These are phyloP conservation scores for Rhypophila decipiens DNA, from an alignment of 495 filamentous ascomycete species.

Conservation along the genomic window DNA sequence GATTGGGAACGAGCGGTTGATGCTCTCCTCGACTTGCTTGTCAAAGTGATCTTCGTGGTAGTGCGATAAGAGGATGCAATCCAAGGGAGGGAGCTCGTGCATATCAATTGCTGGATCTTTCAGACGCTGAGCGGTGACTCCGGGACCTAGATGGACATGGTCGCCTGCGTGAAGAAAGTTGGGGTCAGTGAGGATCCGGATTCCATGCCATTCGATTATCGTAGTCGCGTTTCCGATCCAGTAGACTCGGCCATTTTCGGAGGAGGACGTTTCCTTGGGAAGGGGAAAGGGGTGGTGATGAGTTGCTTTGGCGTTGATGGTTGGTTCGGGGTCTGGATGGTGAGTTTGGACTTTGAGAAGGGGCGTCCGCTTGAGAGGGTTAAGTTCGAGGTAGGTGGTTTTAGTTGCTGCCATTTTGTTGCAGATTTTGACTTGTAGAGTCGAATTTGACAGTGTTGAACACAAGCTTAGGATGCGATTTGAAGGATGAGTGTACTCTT, in stretches of 20 bases:
- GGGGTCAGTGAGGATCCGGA: slow-evolving; percentile 62
- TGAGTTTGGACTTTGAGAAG: slow-evolving; percentile 14
- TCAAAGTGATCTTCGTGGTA: slow-evolving; percentile 68
- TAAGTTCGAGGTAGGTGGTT: neutral
- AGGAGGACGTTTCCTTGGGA: neutral
- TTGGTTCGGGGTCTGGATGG: slow-evolving; percentile 5
- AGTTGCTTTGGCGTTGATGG: slow-evolving; percentile 8
- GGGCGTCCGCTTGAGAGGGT: neutral
- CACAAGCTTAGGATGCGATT: too few relatives aligned
- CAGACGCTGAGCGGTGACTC: slow-evolving; percentile 44
- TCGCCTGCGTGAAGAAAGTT: slow-evolving; percentile 68
- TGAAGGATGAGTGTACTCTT: too few relatives aligned
- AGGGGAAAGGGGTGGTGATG: slow-evolving; percentile 11
- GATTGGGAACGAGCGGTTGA: slow-evolving; percentile 55
- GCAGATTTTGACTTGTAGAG: too few relatives aligned
- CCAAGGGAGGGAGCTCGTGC: slow-evolving; percentile 53
- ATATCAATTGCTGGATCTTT: slow-evolving; percentile 58
- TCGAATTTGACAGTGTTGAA: too few relatives aligned
- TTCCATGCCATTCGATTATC: slow-evolving; percentile 56
- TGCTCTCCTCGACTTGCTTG: slow-evolving; percentile 49
- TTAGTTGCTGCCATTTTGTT: too few relatives aligned
- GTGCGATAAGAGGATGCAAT: slow-evolving; percentile 57
- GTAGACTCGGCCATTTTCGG: slow-evolving; percentile 25
- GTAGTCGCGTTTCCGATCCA: slow-evolving; percentile 66
- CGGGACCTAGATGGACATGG: slow-evolving; percentile 62